Conservation (phyloP, 1,139 yeast genomes). For the Debaryomyces nepalensis region DNA sequence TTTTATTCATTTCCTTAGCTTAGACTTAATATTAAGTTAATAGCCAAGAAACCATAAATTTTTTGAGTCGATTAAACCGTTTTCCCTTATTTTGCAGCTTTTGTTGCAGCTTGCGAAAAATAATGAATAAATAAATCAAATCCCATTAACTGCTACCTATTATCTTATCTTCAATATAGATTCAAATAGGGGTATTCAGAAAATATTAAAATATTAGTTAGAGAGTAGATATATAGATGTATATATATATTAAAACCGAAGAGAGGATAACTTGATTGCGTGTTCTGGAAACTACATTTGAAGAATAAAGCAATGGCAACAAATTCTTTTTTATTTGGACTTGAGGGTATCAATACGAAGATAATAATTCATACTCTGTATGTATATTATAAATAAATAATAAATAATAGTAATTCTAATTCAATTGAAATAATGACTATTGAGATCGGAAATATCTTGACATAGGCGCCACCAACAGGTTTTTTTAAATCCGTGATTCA, state of each 20-base stretch:
- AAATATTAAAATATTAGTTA: too few species aligned
- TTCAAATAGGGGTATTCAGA: too few species aligned
- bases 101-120: constrained; percentile 10
- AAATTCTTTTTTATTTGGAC: too few species aligned
- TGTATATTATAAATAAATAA: background rate
- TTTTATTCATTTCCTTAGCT: too few species aligned
- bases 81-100: constrained; percentile 7
- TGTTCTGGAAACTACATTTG: too few species aligned
- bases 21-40: too few species aligned
- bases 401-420: constrained; percentile 1
- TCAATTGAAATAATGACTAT: constrained; percentile 30
- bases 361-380: background rate
- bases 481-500: constrained; percentile 23
- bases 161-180: background rate
- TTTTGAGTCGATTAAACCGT: constrained; percentile 1
- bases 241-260: too few species aligned
- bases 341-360: background rate
- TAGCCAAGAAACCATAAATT: too few species aligned
- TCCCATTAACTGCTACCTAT: background rate
- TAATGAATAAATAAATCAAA: constrained; percentile 8
- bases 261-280: too few species aligned
- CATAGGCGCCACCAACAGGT: constrained; percentile 43
- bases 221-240: too few species aligned
- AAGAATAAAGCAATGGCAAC: too few species aligned
- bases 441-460: constrained; percentile 38